A percentile compares a stretch with the other conserved stretches of the same genome.
Evolutionary conservation across 129 eudicot genomes (phyloP).

Genomic region (Tagetes patula): DNA sequence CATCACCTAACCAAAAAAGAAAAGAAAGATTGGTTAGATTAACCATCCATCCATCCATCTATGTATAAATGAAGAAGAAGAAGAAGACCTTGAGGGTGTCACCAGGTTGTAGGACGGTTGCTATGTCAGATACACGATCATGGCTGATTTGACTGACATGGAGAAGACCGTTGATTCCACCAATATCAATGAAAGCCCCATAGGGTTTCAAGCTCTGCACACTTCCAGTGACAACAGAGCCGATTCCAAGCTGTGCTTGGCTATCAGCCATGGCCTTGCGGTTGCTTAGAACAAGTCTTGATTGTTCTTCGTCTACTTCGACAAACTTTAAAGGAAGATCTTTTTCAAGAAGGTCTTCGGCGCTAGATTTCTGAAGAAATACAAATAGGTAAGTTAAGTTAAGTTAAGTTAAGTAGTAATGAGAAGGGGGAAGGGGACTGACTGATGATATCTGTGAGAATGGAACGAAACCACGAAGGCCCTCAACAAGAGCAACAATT

Average conservation of each 20-base stretch:
- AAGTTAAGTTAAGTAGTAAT: neutral
- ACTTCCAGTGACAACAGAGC: slow-evolving; percentile 76
- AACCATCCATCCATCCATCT: too few relatives aligned
- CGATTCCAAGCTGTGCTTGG: slow-evolving; percentile 94
- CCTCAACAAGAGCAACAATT: slow-evolving; percentile 81
- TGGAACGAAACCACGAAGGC: slow-evolving; percentile 92
- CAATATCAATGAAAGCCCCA: slow-evolving; percentile 94
- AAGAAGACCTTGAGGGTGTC: slow-evolving; percentile 66
- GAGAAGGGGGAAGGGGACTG: slow-evolving; percentile 17
- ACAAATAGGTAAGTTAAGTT: neutral
- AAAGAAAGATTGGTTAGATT: too few relatives aligned
- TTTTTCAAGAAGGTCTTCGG: slow-evolving; percentile 78
- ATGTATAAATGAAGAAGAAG: too few relatives aligned
- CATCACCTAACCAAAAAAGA: slow-evolving; percentile 56
- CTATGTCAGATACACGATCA: slow-evolving; percentile 88
- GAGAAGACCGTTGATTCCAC: slow-evolving; percentile 93
- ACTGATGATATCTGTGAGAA: slow-evolving; percentile 87
- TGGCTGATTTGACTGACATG: slow-evolving; percentile 98
- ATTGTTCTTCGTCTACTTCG: slow-evolving; percentile 94
- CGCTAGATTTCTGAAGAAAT: slow-evolving; percentile 52
- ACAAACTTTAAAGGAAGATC: slow-evolving; percentile 82
- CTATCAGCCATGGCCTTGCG: slow-evolving; percentile 94
- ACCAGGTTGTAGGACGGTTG: slow-evolving; percentile 91
- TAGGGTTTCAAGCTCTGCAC: slow-evolving; percentile 97
- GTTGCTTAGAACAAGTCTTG: slow-evolving; percentile 82